Conservation (phyloP, 2,329 filamentous ascomycete species). For the Beauveria asiatica region DNA sequence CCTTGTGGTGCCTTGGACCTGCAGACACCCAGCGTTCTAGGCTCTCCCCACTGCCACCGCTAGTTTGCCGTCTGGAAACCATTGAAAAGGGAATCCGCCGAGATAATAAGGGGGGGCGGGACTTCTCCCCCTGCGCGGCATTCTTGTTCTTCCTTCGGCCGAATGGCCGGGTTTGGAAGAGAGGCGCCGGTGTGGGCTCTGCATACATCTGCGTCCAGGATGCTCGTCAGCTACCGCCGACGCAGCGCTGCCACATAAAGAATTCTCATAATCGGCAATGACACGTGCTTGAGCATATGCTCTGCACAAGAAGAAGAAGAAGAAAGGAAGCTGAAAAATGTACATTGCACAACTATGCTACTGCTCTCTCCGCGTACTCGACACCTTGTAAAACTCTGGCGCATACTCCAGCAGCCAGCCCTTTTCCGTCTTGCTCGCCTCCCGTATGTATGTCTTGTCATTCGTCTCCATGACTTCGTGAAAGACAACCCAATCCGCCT, state of each 20-base stretch:
- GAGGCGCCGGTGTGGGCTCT: not conserved
- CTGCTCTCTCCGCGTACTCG: slow-evolving; percentile 18
- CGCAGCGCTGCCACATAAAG: no score
- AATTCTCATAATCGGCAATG: not conserved
- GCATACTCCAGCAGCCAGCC: slow-evolving; percentile 87
- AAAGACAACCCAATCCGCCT: slow-evolving; percentile 94
- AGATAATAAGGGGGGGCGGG: no score
- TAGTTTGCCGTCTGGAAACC: not conserved
- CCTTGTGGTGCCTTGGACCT: not conserved
- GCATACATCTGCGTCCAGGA: not conserved
- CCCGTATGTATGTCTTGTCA: slow-evolving; percentile 80
- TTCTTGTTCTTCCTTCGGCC: not conserved
- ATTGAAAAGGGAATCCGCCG: not conserved
- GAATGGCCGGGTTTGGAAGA: not conserved
- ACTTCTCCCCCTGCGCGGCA: not conserved
- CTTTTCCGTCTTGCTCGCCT: slow-evolving; percentile 90
- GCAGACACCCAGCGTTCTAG: not conserved
- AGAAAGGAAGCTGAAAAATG: not conserved
- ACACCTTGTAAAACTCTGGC: slow-evolving; percentile 66
- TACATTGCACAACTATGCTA: not conserved
- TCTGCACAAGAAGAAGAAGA: not conserved
- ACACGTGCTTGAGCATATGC: not conserved
- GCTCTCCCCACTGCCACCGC: not conserved
- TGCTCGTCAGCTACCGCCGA: no score
- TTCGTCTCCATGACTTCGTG: slow-evolving; percentile 87